phyloP scores from a whole-genome alignment of 257 asterid species.

The Leptodermis oblonga region DNA sequence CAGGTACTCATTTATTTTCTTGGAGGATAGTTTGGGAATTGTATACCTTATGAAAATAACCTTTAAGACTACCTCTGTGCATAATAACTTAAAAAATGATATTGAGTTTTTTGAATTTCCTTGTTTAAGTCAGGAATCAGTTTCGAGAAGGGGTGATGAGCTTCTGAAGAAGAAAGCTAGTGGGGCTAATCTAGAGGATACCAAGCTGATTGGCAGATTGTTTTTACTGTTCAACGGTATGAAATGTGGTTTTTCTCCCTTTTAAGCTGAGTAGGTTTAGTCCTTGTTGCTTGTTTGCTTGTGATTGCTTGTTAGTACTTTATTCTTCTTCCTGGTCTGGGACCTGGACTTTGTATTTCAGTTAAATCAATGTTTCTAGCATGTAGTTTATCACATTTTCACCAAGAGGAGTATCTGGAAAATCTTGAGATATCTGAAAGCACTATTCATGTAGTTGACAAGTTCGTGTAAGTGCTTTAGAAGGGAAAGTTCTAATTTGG shows the following conservation, averaged over 20 bases:
- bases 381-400: background rate
- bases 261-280: background rate
- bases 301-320: background rate
- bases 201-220: constrained; percentile 59
- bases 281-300: background rate
- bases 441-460: constrained; percentile 1
- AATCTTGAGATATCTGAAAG: background rate
- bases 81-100: constrained; percentile 11
- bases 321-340: background rate
- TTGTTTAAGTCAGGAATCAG: constrained; percentile 69
- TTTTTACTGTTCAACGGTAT: constrained; percentile 78
- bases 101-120: constrained; percentile 19
- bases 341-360: background rate
- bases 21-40: background rate
- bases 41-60: background rate
- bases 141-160: constrained; percentile 79
- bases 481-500: background rate
- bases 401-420: background rate
- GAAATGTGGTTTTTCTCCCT: constrained; percentile 11
- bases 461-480: background rate
- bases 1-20: constrained; percentile 46
- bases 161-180: constrained; percentile 82
- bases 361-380: background rate
- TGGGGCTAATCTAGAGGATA: constrained; percentile 76
- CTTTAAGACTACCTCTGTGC: background rate